Conservation (phyloP, 2,329 filamentous ascomycete species). For the Aspergillus costaricaensis region DNA sequence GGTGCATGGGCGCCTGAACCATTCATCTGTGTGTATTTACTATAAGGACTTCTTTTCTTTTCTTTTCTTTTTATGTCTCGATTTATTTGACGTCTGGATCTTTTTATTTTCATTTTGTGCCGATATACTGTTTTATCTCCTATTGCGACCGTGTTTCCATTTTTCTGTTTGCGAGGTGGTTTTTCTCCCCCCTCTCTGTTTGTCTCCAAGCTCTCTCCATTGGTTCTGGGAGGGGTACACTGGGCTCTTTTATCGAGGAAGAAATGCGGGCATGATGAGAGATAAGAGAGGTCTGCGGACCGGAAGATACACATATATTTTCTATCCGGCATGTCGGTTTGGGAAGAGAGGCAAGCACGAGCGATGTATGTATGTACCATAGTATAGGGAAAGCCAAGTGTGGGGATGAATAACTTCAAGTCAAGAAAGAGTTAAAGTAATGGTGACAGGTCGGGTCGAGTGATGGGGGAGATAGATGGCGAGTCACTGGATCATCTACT, state of each 20-base stretch:
- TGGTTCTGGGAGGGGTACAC: constrained; percentile 16
- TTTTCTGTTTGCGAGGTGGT: background rate
- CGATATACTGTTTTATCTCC: constrained; percentile 26
- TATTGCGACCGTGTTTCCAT: constrained; percentile 2
- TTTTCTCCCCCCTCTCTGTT: constrained; percentile 1
- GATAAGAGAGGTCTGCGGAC: constrained; percentile 2
- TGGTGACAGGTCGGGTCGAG: background rate
- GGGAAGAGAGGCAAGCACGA: background rate
- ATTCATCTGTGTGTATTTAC: constrained; percentile 34
- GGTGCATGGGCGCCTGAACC: constrained; percentile 17
- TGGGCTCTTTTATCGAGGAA: constrained; percentile 16
- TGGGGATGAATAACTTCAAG: background rate
- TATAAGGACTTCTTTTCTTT: constrained; percentile 12
- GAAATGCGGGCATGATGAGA: constrained; percentile 3
- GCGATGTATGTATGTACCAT: constrained; percentile 18
- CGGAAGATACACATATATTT: background rate
- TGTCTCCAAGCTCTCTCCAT: background rate
- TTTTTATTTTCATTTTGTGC: background rate
- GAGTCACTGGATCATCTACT: no score
- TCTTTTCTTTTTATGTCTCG: background rate
- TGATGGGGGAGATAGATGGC: background rate
- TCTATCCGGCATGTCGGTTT: constrained; percentile 1
- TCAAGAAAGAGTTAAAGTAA: background rate
- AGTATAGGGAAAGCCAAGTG: constrained; percentile 7
- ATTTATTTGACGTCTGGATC: background rate